Conservation (phyloP, 108 stramenopile species). For the Nitzschia sp. region DNA sequence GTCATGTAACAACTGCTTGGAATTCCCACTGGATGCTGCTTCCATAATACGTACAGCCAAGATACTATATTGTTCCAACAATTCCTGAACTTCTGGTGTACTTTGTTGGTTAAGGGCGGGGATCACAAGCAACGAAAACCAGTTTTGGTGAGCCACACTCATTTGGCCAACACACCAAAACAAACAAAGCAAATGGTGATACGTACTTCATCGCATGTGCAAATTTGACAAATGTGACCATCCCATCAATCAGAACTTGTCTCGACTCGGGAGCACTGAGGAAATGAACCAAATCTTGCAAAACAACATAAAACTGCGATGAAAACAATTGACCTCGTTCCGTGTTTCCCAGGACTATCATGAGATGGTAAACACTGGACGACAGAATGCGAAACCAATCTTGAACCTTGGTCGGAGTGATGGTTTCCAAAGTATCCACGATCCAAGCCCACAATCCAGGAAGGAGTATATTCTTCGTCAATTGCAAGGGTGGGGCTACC, state of each 20-base stretch:
- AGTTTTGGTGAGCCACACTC: neutral
- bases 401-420: slow-evolving; percentile 40
- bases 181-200: neutral
- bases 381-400: slow-evolving; percentile 58
- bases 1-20: slow-evolving; percentile 62
- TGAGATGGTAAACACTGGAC: slow-evolving; percentile 44
- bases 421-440: slow-evolving; percentile 29
- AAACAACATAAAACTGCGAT: slow-evolving; percentile 15
- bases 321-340: slow-evolving; percentile 28
- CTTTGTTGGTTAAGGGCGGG: slow-evolving; percentile 1
- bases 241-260: slow-evolving; percentile 66
- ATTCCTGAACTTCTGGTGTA: slow-evolving; percentile 64
- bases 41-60: slow-evolving; percentile 61
- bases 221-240: slow-evolving; percentile 57
- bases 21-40: slow-evolving; percentile 53
- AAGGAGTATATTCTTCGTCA: slow-evolving; percentile 46
- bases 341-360: slow-evolving; percentile 35
- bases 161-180: neutral
- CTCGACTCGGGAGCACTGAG: slow-evolving; percentile 49
- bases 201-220: slow-evolving; percentile 61
- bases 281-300: slow-evolving; percentile 33
- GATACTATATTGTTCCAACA: slow-evolving; percentile 58
- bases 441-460: slow-evolving; percentile 35
- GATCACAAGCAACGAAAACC: neutral
- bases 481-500: slow-evolving; percentile 48